Percentiles rank a stretch among this genome's conserved stretches.
phyloP scores from a whole-genome alignment of 805 yeast genomes.

The Candida tallmaniae region DNA sequence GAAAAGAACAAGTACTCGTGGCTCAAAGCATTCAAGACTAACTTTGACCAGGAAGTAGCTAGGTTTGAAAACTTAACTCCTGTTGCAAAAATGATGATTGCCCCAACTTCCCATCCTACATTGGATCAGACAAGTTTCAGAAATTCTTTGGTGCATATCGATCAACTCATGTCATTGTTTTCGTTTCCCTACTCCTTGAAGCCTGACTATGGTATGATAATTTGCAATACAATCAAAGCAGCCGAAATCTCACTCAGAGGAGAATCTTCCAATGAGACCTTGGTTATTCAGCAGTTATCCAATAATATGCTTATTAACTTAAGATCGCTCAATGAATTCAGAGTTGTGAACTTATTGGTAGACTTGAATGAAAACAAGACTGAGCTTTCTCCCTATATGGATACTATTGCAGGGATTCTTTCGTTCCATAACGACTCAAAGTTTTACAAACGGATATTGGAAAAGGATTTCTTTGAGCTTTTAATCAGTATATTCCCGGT shows the following conservation, averaged over 20 bases:
- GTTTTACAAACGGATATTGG: constrained; percentile 31
- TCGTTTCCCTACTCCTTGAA: constrained; percentile 36
- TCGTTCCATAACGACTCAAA: constrained; percentile 25
- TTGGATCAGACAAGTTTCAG: constrained; percentile 20
- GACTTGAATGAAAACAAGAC: constrained; percentile 23
- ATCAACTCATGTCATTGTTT: constrained; percentile 28
- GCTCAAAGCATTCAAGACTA: constrained; percentile 20
- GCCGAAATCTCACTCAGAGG: constrained; percentile 66
- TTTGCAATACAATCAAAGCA: constrained; percentile 58
- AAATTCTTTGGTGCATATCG: constrained; percentile 28
- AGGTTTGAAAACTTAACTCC: constrained; percentile 20
- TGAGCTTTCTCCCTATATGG: constrained; percentile 27
- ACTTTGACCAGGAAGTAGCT: constrained; percentile 20
- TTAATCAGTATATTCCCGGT: constrained; percentile 48
- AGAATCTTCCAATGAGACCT: constrained; percentile 31
- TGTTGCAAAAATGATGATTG: constrained; percentile 26
- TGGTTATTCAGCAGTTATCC: constrained; percentile 54
- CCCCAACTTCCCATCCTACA: constrained; percentile 9
- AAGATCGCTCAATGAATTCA: constrained; percentile 42
- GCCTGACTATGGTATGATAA: constrained; percentile 30
- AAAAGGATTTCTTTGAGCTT: constrained; percentile 49
- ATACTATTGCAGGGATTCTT: constrained; percentile 29
- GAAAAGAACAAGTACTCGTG: constrained; percentile 12
- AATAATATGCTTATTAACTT: constrained; percentile 58
- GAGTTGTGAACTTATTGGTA: constrained; percentile 31